Percentiles rank a stretch among this genome's conserved stretches.
Conservation (phyloP, 352 stramenopile species). For the Phytophthora multivora region DNA sequence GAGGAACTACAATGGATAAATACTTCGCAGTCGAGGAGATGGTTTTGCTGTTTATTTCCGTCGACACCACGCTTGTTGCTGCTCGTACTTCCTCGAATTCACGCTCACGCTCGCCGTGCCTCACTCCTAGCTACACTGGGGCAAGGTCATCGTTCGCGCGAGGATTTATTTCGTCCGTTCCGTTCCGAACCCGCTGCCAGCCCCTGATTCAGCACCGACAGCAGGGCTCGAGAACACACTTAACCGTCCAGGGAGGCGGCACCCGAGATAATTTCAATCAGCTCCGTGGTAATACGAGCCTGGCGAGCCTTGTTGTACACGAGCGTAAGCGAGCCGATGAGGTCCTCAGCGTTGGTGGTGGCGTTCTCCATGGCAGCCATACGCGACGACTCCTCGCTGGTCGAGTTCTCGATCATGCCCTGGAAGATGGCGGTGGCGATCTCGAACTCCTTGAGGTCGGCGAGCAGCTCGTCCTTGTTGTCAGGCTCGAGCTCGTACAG, state of each 20-base stretch:
- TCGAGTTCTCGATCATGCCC: constrained; percentile 97
- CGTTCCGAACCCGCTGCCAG: constrained; percentile 21
- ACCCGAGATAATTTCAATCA: constrained; percentile 99
- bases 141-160: constrained; percentile 22
- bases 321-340: constrained; percentile 95
- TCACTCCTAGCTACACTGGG: constrained; percentile 28
- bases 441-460: constrained; percentile 97
- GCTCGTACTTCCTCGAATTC: constrained; percentile 34
- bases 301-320: constrained; percentile 94
- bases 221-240: constrained; percentile 24
- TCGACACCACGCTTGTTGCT: constrained; percentile 35
- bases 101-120: constrained; percentile 16
- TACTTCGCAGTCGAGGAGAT: constrained; percentile 23
- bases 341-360: constrained; percentile 97
- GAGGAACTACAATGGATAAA: constrained; percentile 1
- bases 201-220: constrained; percentile 13
- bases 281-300: constrained; percentile 96
- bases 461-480: constrained; percentile 96
- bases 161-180: constrained; percentile 28
- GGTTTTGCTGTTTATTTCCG: constrained; percentile 44
- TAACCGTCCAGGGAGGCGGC: constrained; percentile 94
- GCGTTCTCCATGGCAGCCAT: constrained; percentile 99
- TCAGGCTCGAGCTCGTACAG: constrained; percentile 98
- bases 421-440: constrained; percentile 92
- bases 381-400: constrained; percentile 97